Evolutionary conservation across 306 rosid species (phyloP).

Genomic region (Pyrus communis): DNA sequence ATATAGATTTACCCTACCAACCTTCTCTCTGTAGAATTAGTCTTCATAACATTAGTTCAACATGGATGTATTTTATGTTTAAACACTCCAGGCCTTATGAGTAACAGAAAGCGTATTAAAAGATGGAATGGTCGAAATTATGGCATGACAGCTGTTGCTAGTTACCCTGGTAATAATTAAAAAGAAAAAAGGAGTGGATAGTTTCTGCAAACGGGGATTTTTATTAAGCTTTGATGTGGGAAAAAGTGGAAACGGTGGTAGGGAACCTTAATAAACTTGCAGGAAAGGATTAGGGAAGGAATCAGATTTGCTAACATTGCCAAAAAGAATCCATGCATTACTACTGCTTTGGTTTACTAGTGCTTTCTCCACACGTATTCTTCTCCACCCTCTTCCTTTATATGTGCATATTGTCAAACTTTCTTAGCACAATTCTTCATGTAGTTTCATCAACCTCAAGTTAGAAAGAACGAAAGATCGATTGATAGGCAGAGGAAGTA

Average conservation of each 20-base stretch:
- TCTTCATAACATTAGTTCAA: neutral
- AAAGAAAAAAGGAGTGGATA: neutral
- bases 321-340: conserved; percentile 7
- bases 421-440: neutral
- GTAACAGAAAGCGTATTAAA: neutral
- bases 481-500: neutral
- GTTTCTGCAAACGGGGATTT: neutral
- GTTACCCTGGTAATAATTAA: neutral
- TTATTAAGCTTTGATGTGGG: neutral
- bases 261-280: conserved; percentile 57
- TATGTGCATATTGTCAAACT: neutral
- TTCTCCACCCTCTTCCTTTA: conserved; percentile 23
- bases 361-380: conserved; percentile 52
- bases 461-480: too few species aligned
- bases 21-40: neutral
- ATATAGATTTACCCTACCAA: too few species aligned
- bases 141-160: neutral
- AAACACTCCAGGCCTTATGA: neutral
- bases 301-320: conserved; percentile 16
- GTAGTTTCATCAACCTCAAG: neutral
- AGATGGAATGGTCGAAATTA: neutral
- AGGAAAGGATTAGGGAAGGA: conserved; percentile 49
- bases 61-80: neutral
- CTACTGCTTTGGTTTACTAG: conserved; percentile 29
- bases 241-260: neutral